Evolutionary conservation across 2,329 filamentous ascomycete genomes (phyloP), one percentile per base, ranked within the genome.

Genomic region (Periglandula ipomoeae): DNA sequence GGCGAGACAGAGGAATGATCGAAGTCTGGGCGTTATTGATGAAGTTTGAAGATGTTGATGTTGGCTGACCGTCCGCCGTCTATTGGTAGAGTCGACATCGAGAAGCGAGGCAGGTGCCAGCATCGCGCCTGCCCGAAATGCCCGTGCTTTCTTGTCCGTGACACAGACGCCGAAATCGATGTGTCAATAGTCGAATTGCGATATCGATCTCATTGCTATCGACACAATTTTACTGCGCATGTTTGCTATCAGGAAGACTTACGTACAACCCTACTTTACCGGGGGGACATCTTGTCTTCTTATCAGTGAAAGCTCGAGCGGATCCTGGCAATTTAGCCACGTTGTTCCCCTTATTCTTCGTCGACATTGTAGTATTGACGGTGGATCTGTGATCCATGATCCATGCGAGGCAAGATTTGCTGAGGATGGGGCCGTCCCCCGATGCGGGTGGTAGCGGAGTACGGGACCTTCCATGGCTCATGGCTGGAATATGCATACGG

Each of bases 361-460:
- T 19, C 19, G 23, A 10, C n/a, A 7, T 20, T 13, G 24, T 44
- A 6, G 10, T 15, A 44, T 19, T 17, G 26, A 8, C 41, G 24
- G 23, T 44, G 24, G 41, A 32, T 44, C n/a, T n/a, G n/a, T 32
- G 40, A 2, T 26, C n/a, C n/a, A n/a, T n/a, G n/a, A 27, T 11
- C 22, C 23, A 27, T 43, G 13, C 40, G 6, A 43, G 22, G 40
- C 40, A 43, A 43, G 3, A 27, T 43, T 6, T 19, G 13, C 6
- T 4, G 15, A 11, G 41, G 15, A 27, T 19, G 22, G 24, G 24
- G n/a, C 26, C 22, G 22, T 30, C 24, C 30, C 41, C 24, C n/a
- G 41, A 42, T 22, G 39, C 39, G 39, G 39, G 24, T 26, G 23
- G 39, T n/a, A 42, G 39, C 39, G 39, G 39, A n/a, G n/a, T n/a